Evolutionary conservation across 768 basidiomycete species (phyloP), one percentile per base, ranked within the genome.

Genomic region (Russula olivacea): DNA sequence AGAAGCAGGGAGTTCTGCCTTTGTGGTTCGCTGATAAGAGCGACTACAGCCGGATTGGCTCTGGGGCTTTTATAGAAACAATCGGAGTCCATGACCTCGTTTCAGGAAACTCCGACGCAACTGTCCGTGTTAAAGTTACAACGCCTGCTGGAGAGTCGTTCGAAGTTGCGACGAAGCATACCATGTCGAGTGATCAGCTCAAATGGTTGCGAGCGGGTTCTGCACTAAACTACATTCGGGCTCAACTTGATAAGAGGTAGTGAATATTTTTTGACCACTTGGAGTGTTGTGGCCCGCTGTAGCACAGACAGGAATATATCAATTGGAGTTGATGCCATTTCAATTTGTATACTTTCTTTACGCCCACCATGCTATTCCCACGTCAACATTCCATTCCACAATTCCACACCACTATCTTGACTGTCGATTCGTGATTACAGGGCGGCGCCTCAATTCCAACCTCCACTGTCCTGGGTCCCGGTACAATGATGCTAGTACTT

Each of bases 1-100:
- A 95, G 91, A 99, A 99, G 84, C 97, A 99, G 83, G 97, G 97
- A 38, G 79, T 99, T 55, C 81, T 99, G 21, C 97, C 97, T 15
- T 79, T 98, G n/a, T 97, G 93, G 88, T 92, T 98, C 71, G 82
- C 76, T 8, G 82, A 97, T 74, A 91, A 91, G 73, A 74, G 78
- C 9, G 94, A 98, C 76, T 98, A 99, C 74, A 74, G 78, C 54
- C 85, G 82, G 51, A 93, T 99, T 69, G 86, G 84, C 11, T 80
- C 90, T 51, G 91, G 91, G 14, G 95, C 98, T 72, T 70, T 81
- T 21, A 73, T 98, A 32, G 84, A 91, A 72, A 99, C 97, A 2
- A 65, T 84, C 41, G 96, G 94, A n/a, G 80, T 99, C 17, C 78
- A 81, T 3, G 82, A 86, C 43, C 76, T 93, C 10, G 74, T 92